Evolutionary conservation across 352 stramenopile species (phyloP).

Genomic region (Phytophthora sojae): DNA sequence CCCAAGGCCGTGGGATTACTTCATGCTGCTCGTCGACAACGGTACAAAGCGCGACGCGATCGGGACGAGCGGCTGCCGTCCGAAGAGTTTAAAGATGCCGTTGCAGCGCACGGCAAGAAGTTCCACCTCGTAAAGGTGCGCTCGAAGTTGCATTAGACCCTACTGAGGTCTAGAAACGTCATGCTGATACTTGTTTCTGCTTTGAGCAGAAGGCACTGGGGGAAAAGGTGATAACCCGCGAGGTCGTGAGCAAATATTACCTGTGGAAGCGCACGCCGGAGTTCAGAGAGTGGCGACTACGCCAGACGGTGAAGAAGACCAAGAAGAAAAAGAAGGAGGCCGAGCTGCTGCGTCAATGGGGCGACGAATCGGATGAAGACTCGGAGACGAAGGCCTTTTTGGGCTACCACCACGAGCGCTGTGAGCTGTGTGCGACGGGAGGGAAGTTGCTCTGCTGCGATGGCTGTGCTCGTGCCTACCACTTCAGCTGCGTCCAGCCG

Average conservation of each 20-base stretch:
- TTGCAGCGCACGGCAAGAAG: slow-evolving; percentile 61
- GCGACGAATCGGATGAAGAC: slow-evolving; percentile 25
- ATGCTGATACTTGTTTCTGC: slow-evolving; percentile 8
- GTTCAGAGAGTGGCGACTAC: slow-evolving; percentile 59
- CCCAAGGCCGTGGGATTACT: slow-evolving; percentile 50
- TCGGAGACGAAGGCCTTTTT: slow-evolving; percentile 41
- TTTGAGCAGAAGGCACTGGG: slow-evolving; percentile 52
- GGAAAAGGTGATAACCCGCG: slow-evolving; percentile 40
- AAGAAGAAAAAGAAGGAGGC: slow-evolving; percentile 71
- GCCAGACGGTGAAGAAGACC: slow-evolving; percentile 44
- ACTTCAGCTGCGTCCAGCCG: slow-evolving; percentile 75
- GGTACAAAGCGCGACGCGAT: slow-evolving; percentile 31
- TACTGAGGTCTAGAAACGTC: background rate
- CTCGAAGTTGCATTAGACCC: background rate
- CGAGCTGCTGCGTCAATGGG: slow-evolving; percentile 52
- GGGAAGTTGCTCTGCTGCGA: slow-evolving; percentile 74
- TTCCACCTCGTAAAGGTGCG: slow-evolving; percentile 69
- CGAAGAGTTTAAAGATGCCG: slow-evolving; percentile 52
- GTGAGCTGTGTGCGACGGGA: slow-evolving; percentile 71
- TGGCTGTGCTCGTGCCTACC: slow-evolving; percentile 73
- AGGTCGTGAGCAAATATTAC: slow-evolving; percentile 75
- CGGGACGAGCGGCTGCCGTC: slow-evolving; percentile 39
- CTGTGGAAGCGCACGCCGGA: slow-evolving; percentile 67
- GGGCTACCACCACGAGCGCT: slow-evolving; percentile 72
- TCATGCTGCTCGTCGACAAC: slow-evolving; percentile 38